A percentile compares a stretch with the other conserved stretches of the same genome.
These are phyloP conservation scores for Stentor coeruleus DNA, from an alignment of 73 alveolate genomes.

Conservation along the genomic window DNA sequence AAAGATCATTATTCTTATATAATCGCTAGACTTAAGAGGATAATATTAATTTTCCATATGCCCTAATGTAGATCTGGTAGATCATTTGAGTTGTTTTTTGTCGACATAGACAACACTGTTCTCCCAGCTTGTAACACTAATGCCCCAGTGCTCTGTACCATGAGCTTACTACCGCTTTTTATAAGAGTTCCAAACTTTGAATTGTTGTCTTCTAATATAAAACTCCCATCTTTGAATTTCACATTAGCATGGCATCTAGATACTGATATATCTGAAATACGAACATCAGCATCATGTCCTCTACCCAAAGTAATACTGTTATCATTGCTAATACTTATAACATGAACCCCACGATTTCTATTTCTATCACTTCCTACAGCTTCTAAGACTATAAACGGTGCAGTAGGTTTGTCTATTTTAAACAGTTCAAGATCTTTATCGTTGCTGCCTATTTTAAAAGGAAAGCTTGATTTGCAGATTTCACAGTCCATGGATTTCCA, in stretches of 20 bases:
- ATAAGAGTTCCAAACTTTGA: conserved; percentile 82
- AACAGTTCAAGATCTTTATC: conserved; percentile 28
- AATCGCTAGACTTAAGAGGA: too few species aligned
- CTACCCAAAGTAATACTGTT: conserved; percentile 56
- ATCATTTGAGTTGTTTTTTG: too few species aligned
- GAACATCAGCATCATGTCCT: conserved; percentile 74
- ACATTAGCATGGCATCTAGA: conserved; percentile 77
- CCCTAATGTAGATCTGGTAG: too few species aligned
- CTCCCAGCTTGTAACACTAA: conserved; percentile 1
- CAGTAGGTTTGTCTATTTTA: conserved; percentile 33
- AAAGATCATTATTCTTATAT: too few species aligned
- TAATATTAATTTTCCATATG: too few species aligned
- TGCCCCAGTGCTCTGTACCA: background rate
- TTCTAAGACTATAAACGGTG: conserved; percentile 34
- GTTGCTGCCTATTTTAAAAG: conserved; percentile 31
- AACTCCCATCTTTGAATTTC: conserved; percentile 29
- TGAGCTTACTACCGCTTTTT: conserved; percentile 8
- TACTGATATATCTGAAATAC: conserved; percentile 76
- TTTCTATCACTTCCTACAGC: conserved; percentile 32
- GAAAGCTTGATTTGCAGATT: conserved; percentile 51
- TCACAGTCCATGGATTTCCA: conserved; percentile 75
- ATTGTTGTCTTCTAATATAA: conserved; percentile 51
- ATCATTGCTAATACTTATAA: conserved; percentile 26
- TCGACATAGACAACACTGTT: background rate
- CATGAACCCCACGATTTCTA: conserved; percentile 30